Evolutionary conservation across 495 filamentous ascomycete species (phyloP), one percentile per base, ranked within the genome.

Genomic region (Penicillium egyptiacum): DNA sequence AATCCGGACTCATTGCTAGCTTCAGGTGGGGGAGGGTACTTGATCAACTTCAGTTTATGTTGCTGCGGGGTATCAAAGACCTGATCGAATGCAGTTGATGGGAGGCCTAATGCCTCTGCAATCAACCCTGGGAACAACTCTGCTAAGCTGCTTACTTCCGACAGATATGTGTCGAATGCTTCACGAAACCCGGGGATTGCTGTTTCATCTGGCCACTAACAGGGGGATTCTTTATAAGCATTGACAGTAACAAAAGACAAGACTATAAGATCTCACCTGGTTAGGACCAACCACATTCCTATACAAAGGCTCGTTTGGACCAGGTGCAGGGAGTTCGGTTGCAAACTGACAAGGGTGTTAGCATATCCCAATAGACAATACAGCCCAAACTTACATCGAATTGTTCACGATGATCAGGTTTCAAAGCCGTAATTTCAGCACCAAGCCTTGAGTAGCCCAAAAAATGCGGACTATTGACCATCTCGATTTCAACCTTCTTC

Each of bases 21-120:
- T 67, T 4, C 78, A 66, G 73, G 43, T 12, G 66, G 66, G 1
- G 90, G 87, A 0, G 90, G 90, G 61, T 96, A 96, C 71, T 92
- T 93, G 59, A 96, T 86, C 50, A 96, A 84, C 69, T 96, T 96
- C 39, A 96, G 75, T 71, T 94, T 96, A 73, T 96, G 90, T 71
- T 95, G 86, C 73, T 94, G 88, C 54, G 84, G 78, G 7, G 73
- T 63, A 61, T 95, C 90, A 72, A 92, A 96, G 75, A 92, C 62
- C 25, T 59, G 81, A 62, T 87, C 72, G 67, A 98, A 93, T 1
- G 92, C 89, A 25, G 76, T 78, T 0, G 82, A 58, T 0, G 86
- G 84, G 0, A 98, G 80, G 25, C 84, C 86, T 47, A 98, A 84
- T 9, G 91, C 87, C 74, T 97, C 91, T 57, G 94, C 91, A 66